phyloP scores from a whole-genome alignment of 73 alveolate species.

The Paramecium pentaurelia region DNA sequence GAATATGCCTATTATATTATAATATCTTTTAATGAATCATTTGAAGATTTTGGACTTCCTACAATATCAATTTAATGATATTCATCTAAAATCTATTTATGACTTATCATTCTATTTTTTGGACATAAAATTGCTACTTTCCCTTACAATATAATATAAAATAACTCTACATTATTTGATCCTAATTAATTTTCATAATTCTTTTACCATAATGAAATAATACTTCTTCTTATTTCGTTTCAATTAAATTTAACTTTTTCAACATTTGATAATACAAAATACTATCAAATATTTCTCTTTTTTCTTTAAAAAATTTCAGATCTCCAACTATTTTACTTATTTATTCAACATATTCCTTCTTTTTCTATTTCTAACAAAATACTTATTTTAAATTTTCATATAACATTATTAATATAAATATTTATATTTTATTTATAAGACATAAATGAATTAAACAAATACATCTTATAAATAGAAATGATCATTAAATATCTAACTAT shows the following conservation, averaged over 20 bases:
- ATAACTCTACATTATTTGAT: background rate
- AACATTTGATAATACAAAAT: background rate
- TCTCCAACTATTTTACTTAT: background rate
- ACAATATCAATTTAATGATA: background rate
- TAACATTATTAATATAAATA: background rate
- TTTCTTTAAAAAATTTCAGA: conserved; percentile 21
- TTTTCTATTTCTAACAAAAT: background rate
- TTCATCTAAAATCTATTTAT: background rate
- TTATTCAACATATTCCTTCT: background rate
- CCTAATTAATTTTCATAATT: background rate
- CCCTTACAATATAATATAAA: background rate
- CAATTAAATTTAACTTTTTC: background rate
- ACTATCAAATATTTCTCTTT: conserved; percentile 23
- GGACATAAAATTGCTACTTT: conserved; percentile 35
- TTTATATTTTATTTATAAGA: too few species aligned
- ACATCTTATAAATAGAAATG: too few species aligned
- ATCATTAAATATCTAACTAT: too few species aligned
- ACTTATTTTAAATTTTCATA: background rate
- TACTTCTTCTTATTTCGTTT: background rate
- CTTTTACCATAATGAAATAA: conserved; percentile 32
- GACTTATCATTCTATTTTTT: background rate
- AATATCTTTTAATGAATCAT: background rate
- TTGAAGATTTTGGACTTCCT: background rate
- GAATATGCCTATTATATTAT: background rate
- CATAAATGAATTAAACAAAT: too few species aligned